A percentile compares a stretch with the other conserved stretches of the same genome.
phyloP scores from a whole-genome alignment of 1,284 basidiomycete species.

The Ustilago nuda region DNA sequence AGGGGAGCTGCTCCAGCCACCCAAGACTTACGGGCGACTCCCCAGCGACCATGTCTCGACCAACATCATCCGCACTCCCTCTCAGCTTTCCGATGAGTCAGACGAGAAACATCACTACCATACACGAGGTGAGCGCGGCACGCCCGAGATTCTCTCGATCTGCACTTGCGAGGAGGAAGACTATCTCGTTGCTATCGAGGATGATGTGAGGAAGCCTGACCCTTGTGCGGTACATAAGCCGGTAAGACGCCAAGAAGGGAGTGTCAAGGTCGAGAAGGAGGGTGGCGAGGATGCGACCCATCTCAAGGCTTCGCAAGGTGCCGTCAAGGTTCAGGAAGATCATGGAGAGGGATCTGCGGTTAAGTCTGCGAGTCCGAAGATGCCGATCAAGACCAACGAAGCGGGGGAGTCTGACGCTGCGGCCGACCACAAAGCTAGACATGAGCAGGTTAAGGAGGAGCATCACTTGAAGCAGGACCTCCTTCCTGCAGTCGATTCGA shows the following conservation, averaged over 20 bases:
- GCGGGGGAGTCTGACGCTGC: not conserved
- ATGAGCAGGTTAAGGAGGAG: not conserved
- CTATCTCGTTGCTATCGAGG: constrained; percentile 26
- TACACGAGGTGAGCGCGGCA: not conserved
- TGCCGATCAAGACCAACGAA: not conserved
- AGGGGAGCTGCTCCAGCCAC: not conserved
- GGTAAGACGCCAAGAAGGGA: not conserved
- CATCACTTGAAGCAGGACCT: constrained; percentile 17
- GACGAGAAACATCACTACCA: not conserved
- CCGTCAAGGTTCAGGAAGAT: not conserved
- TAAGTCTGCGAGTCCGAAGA: not conserved
- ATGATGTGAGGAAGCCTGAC: constrained; percentile 27
- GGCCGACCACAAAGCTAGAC: not conserved
- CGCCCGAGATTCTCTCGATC: not conserved
- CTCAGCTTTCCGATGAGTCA: constrained; percentile 15
- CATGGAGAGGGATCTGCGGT: not conserved
- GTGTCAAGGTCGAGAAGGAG: not conserved
- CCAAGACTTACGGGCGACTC: not conserved
- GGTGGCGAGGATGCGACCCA: not conserved
- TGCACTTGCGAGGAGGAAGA: constrained; percentile 27
- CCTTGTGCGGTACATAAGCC: not conserved
- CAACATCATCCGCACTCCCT: constrained; percentile 20
- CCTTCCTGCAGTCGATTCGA: constrained; percentile 8
- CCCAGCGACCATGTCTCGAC: constrained; percentile 20
- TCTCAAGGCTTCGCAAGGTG: not conserved